Base-by-base conservation (phyloP, 805 yeast genomes). In the Jamesozyma spencerorum region DNA sequence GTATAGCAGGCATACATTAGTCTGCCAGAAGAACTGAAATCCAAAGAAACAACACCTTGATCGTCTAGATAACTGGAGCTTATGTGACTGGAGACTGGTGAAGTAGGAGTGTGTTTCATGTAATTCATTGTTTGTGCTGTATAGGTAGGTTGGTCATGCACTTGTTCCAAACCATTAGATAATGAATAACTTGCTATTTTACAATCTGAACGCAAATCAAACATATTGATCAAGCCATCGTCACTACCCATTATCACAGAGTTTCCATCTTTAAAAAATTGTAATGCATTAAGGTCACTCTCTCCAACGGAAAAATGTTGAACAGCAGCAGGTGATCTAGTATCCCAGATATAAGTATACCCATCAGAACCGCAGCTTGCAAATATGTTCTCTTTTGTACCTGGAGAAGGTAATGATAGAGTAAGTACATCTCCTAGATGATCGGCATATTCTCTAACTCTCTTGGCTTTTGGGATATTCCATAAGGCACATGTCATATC, bases 401-500 rank as follows among this genome's bases (percentile, higher is more conserved):
- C 42, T 14, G 55, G 39, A 49, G 35, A 36, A 26, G 62, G 55
- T 19, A 60, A 46, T 15, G 70, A 54, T 38, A 82, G 44, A 33
- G 75, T 65, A 30, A 83, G 58, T 15, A 84, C 81, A 57, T 84
- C 94, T 5, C 87, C 86, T 29, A 79, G 57, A 60, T 82, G 90
- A 40, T 80, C 86, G 13, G 71, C 58, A 55, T 70, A 82, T 30
- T 73, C 77, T 19, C 75, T 64, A 1, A 68, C 61, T 47, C 70
- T 68, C 17, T 64, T 65, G 1, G 84, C 80, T 47, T 74, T 75
- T 8, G 70, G 66, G 18, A 85, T 68, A 58, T 88, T 95, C 96
- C 96, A 88, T 39, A 79, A 57, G 1, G 73, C 71, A 51, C 85
- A 74, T 1, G 90, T 76, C 79, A 79, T 74, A 58, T 87, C 97